Evolutionary conservation across 441 rosid species (phyloP).

Genomic region (Pelargonium cotyledonis): DNA sequence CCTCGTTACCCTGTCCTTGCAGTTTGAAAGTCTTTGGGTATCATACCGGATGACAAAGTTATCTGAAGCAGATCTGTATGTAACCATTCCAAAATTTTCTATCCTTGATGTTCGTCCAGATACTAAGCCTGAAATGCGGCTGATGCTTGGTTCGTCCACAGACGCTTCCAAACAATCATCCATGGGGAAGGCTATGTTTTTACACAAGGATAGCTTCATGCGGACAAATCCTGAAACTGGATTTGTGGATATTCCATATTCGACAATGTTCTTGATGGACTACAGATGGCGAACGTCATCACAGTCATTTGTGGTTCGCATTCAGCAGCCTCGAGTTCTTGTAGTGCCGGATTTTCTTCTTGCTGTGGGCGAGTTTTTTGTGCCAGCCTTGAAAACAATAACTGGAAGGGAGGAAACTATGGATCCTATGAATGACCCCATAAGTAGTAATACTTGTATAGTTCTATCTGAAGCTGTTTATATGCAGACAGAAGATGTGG

Average conservation of each 20-base stretch:
- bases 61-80: constrained; percentile 87
- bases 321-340: constrained; percentile 96
- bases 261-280: constrained; percentile 96
- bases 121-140: constrained; percentile 94
- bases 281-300: constrained; percentile 88
- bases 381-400: constrained; percentile 81
- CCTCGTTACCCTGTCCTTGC: constrained; percentile 29
- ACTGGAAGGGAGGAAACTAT: constrained; percentile 90
- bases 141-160: constrained; percentile 91
- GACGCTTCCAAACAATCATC: constrained; percentile 80
- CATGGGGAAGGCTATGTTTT: constrained; percentile 44
- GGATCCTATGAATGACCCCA: constrained; percentile 95
- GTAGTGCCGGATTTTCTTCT: constrained; percentile 98
- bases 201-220: constrained; percentile 47
- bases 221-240: constrained; percentile 42
- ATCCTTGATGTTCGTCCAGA: constrained; percentile 78
- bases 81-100: constrained; percentile 85
- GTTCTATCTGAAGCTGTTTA: constrained; percentile 61
- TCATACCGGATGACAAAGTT: constrained; percentile 83
- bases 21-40: constrained; percentile 99
- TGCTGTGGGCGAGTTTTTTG: constrained; percentile 90
- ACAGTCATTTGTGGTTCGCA: constrained; percentile 75
- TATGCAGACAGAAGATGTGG: constrained; percentile 75
- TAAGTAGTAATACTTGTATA: constrained; percentile 59
- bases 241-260: constrained; percentile 49